Evolutionary conservation across 2,329 filamentous ascomycete genomes (phyloP), one percentile per base, ranked within the genome.

Genomic region (Aureobasidium leucospermi): DNA sequence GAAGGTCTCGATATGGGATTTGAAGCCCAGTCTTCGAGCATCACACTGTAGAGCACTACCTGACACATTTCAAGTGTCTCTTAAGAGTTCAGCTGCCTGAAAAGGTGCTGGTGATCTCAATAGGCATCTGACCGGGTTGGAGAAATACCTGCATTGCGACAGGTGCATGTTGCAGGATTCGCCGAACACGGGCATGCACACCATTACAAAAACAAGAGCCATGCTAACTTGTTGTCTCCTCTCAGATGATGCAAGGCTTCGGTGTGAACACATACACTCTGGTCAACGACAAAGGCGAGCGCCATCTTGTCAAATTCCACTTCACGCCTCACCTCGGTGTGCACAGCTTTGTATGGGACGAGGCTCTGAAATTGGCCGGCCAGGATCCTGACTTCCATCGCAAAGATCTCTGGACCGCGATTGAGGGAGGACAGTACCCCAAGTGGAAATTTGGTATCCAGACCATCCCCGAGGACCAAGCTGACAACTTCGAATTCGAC

Each of bases 371-470:
- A 75, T 75, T 92, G 1, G 79, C 77, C 10, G 87, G 87, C 0
- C 85, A 89, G 66, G 87, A 93, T 61, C 88, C 89, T 0, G 89
- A 94, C 62, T 93, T 90, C 75, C 89, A 93, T 65, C 83, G 88
- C 60, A 90, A 89, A 70, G 89, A 93, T 64, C 76, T 94, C 0
- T 81, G 79, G 67, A 84, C 88, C 61, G 88, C 89, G 6, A 93
- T 94, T 55, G 84, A 87, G 11, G 84, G 78, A 15, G 87, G 87
- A 6, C 78, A 79, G 0, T 91, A 79, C 66, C 88, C 89, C 8
- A 87, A 85, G 67, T 94, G 88, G 88, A 87, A 87, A 67, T 89
- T 94, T 61, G 88, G 87, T 45, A 85, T 95, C n/a, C 90, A 95
- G 68, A 79, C 85, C 3, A 81, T 94, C 23, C 82, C 86, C 0